These are phyloP conservation scores for Neurospora discreta DNA, from an alignment of 495 filamentous ascomycete genomes.

Conservation along the genomic window DNA sequence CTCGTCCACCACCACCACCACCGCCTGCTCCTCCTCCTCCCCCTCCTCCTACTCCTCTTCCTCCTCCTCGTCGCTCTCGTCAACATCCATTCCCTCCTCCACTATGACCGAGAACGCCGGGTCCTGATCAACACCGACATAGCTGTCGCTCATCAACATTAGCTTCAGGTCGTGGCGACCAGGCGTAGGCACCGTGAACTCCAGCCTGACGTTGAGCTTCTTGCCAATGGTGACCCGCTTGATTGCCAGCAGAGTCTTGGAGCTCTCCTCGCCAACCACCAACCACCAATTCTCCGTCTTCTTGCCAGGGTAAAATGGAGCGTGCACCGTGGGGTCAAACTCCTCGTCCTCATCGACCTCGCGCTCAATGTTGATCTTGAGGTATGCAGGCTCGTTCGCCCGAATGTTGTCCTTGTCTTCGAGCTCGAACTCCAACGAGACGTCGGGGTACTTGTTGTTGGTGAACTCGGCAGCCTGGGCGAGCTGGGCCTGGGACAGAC, in stretches of 20 bases:
- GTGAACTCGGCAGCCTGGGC: conserved; percentile 86
- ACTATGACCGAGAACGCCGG: conserved; percentile 76
- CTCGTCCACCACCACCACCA: conserved; percentile 3
- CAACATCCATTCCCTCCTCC: conserved; percentile 90
- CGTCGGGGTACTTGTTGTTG: conserved; percentile 91
- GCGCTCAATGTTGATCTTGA: conserved; percentile 79
- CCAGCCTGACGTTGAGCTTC: conserved; percentile 65
- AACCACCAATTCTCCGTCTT: conserved; percentile 99
- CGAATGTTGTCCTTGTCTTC: conserved; percentile 69
- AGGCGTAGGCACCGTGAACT: conserved; percentile 76
- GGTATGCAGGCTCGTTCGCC: conserved; percentile 68
- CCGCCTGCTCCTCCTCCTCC: no score
- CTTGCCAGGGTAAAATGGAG: conserved; percentile 82
- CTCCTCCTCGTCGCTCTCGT: conserved; percentile 73
- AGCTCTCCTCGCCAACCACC: conserved; percentile 82
- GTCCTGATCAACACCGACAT: conserved; percentile 93
- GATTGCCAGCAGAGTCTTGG: conserved; percentile 78
- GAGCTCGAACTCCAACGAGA: conserved; percentile 81
- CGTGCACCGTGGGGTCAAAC: conserved; percentile 76
- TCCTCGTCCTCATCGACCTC: conserved; percentile 66
- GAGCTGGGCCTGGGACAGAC: conserved; percentile 71
- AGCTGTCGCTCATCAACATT: conserved; percentile 95
- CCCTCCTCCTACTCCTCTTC: conserved; percentile 6
- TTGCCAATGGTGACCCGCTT: conserved; percentile 83
- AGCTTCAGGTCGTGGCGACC: conserved; percentile 83